A percentile compares a stretch with the other conserved stretches of the same genome.
Conservation (phyloP, 2,329 filamentous ascomycete species). For the Diaporthe australafricana region DNA sequence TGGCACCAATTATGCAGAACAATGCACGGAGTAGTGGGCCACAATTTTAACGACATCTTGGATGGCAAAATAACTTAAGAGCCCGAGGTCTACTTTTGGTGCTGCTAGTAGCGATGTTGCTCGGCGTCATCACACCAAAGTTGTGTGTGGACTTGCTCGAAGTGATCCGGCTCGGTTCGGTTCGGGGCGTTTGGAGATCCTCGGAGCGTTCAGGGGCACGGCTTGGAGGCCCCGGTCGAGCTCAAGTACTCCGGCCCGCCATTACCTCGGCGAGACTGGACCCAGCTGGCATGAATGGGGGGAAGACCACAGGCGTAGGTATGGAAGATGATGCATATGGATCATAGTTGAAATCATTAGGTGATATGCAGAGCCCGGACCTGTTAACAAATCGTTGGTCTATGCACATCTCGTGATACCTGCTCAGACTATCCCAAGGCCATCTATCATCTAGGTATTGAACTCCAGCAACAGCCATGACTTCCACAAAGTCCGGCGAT, state of each 20-base stretch:
- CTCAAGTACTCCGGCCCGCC: neutral
- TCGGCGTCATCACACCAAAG: neutral
- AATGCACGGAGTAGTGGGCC: neutral
- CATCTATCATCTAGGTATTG: too few relatives aligned
- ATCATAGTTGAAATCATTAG: too few relatives aligned
- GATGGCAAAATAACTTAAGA: neutral
- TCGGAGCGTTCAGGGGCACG: conserved; percentile 1
- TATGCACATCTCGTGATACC: neutral
- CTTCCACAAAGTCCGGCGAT: neutral
- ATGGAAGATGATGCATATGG: neutral
- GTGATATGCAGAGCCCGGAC: neutral
- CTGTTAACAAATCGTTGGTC: neutral
- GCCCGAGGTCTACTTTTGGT: neutral
- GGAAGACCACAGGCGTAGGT: neutral
- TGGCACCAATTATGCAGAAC: neutral
- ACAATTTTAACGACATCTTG: conserved; percentile 17
- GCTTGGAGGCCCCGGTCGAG: neutral
- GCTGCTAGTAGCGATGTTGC: neutral
- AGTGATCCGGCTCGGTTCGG: conserved; percentile 1
- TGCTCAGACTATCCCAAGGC: neutral
- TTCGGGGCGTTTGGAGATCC: neutral
- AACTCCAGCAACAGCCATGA: neutral
- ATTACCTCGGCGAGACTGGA: neutral
- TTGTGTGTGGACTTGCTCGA: neutral
- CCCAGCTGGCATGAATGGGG: neutral